Evolutionary conservation across 345 rosid species (phyloP).

Genomic region (Gossypium arboreum): DNA sequence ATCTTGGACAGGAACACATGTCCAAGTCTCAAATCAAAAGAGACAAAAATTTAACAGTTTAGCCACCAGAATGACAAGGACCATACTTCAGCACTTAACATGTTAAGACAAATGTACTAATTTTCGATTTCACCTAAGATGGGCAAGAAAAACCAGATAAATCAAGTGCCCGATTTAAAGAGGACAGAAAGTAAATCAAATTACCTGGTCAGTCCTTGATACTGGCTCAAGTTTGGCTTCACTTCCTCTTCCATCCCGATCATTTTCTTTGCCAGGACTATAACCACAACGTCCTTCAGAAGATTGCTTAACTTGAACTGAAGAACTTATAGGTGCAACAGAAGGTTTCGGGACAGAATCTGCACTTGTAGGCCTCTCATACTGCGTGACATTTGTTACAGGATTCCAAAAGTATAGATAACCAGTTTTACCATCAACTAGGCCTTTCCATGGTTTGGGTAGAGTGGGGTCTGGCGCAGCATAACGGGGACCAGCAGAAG

Average conservation of each 20-base stretch:
- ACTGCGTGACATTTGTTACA: conserved; percentile 90
- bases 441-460: conserved; percentile 97
- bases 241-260: conserved; percentile 40
- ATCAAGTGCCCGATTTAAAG: neutral
- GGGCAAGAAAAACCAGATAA: neutral
- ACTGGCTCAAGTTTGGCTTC: conserved; percentile 43
- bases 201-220: conserved; percentile 52
- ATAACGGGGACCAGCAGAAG: conserved; percentile 53
- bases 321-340: conserved; percentile 46
- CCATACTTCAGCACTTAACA: neutral
- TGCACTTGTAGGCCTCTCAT: conserved; percentile 58
- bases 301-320: conserved; percentile 38
- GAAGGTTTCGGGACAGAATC: conserved; percentile 33
- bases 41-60: neutral
- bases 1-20: neutral
- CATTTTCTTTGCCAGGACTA: conserved; percentile 54
- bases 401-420: conserved; percentile 98
- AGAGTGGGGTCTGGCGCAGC: conserved; percentile 92
- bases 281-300: conserved; percentile 36
- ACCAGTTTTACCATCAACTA: conserved; percentile 89
- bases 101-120: too few relatives aligned
- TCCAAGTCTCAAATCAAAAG: neutral
- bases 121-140: neutral
- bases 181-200: conserved; percentile 1
- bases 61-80: neutral